Evolutionary conservation across 495 filamentous ascomycete species (phyloP), one percentile per base, ranked within the genome.

Genomic region (Tuber brumale): DNA sequence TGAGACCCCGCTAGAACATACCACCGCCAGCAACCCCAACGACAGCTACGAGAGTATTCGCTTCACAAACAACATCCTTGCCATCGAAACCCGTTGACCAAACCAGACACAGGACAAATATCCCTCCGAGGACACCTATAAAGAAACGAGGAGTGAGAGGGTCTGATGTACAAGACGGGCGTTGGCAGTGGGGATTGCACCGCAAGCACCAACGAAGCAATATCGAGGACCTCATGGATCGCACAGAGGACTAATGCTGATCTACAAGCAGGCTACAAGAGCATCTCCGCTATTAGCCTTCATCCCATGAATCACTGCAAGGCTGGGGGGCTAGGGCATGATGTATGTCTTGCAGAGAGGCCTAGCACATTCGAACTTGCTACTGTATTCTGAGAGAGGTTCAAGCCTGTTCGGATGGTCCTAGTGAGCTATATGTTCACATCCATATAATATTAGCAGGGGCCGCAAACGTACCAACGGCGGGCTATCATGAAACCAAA

Each of bases 351-450:
- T 72, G 94, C 93, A 57, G 87, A 84, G 12, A 98, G 87, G 6
- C 93, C 94, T 72, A 97, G 88, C 76, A 97, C 94, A 82, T 97
- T 98, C 37, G 94, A 97, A 84, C 96, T 98, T 76, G 92, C 89
- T 71, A 98, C 86, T 78, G 97, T 87, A n/a, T 84, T 82, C 39
- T 89, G 86, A 14, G 87, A 89, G 81, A 97, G 90, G 43, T 89
- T 76, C 45, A 98, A 86, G 83, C 97, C 94, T 80, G 89, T 85
- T 82, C 89, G 89, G 84, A 95, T 94, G 4, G 92, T 93, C 75
- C 88, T 88, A 19, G 89, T 89, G 82, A 94, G 87, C 91, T 92
- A 77, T 23, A 75, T 19, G 18, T 39, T 39, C 10, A 70, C 19
- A 31, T 70, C 4, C 21, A 2, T 39, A 69, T 42, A 39, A 37